Percentiles rank a stretch among this genome's conserved stretches.
These are phyloP conservation scores for Botrytis medusae DNA, from an alignment of 2,329 filamentous ascomycete species.

Conservation along the genomic window DNA sequence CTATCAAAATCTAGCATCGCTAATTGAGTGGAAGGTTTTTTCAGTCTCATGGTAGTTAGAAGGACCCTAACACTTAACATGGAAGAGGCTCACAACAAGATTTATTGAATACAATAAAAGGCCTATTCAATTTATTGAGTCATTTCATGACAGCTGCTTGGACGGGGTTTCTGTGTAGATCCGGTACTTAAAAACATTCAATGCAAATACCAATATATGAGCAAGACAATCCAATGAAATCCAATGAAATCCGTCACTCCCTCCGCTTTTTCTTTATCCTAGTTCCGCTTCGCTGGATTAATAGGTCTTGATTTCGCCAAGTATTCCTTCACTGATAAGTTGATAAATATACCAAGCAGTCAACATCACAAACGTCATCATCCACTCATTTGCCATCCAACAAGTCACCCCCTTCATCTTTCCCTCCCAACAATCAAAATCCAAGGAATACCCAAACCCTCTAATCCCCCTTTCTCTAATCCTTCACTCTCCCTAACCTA, in stretches of 20 bases:
- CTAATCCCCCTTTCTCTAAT: too few relatives aligned
- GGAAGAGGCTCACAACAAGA: background rate
- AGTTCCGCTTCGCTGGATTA: too few relatives aligned
- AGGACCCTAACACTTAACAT: background rate
- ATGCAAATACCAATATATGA: background rate
- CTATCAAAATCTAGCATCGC: background rate
- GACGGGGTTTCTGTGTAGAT: background rate
- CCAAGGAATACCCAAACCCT: too few relatives aligned
- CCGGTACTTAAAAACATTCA: background rate
- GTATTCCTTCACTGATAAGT: too few relatives aligned
- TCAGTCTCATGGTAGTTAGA: background rate
- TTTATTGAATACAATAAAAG: background rate
- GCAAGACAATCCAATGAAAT: background rate
- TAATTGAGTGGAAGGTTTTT: background rate
- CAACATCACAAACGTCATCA: too few relatives aligned
- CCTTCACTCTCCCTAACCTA: too few relatives aligned
- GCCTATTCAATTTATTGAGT: background rate
- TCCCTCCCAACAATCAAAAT: too few relatives aligned
- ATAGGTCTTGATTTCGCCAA: too few relatives aligned
- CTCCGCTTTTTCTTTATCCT: too few relatives aligned
- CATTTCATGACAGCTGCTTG: background rate
- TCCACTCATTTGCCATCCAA: too few relatives aligned
- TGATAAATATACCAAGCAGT: too few relatives aligned
- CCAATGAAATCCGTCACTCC: background rate
- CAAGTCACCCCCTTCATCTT: too few relatives aligned